phyloP scores from a whole-genome alignment of 164 flowering plant species.

The Umbellularia californica region DNA sequence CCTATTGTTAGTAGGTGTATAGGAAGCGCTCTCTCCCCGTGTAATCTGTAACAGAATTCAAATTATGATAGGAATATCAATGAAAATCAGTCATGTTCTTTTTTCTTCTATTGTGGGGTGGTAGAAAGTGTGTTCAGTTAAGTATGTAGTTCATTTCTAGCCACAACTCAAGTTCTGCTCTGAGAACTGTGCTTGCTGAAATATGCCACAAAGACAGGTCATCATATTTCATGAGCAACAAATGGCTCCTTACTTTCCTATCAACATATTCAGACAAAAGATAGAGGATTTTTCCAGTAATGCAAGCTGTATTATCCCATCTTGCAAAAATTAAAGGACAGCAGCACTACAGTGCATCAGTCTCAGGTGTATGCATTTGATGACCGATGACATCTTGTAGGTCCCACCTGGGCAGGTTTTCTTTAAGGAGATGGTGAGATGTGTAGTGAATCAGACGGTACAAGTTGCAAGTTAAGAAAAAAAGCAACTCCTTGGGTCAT shows the following conservation, averaged over 20 bases:
- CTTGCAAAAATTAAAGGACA: not conserved
- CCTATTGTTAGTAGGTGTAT: conserved; percentile 66
- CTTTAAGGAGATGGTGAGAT: not conserved
- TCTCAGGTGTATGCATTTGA: not conserved
- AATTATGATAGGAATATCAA: not conserved
- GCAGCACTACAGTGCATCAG: not conserved
- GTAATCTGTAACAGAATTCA: not conserved
- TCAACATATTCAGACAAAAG: not conserved
- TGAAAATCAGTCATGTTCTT: not conserved
- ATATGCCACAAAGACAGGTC: not conserved
- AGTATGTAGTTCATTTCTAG: not conserved
- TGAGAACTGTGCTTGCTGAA: not conserved
- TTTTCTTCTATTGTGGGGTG: not conserved
- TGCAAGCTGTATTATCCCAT: not conserved
- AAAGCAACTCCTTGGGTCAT: too few species aligned
- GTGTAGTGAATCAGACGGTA: too few species aligned
- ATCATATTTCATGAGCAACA: not conserved
- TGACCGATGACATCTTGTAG: not conserved
- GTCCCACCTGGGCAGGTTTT: not conserved
- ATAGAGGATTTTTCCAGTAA: not conserved
- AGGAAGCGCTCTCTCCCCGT: conserved; percentile 61
- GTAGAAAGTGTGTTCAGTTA: not conserved
- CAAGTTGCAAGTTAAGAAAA: not conserved
- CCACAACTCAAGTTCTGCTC: not conserved
- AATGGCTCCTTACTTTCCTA: not conserved